Percentiles rank a stretch among this genome's conserved stretches.
These are phyloP conservation scores for Leccinum obscurum DNA, from an alignment of 768 basidiomycete genomes.

Conservation along the genomic window DNA sequence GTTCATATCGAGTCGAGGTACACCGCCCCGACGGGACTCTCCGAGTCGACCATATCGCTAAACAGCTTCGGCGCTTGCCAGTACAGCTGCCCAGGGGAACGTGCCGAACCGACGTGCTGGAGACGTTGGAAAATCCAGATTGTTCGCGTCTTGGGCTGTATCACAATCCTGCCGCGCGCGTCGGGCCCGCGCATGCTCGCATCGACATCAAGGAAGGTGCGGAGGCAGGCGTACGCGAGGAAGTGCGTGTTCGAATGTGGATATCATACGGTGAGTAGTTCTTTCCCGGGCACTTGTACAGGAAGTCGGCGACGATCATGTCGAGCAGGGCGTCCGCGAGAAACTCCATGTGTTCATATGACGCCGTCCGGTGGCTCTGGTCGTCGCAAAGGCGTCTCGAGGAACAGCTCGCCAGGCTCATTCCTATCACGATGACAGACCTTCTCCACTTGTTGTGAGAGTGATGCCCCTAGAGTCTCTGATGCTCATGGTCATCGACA, in stretches of 20 bases:
- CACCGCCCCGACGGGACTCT: slow-evolving; percentile 74
- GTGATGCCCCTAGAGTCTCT: too few relatives aligned
- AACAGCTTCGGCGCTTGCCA: slow-evolving; percentile 73
- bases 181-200: slow-evolving; percentile 51
- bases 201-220: slow-evolving; percentile 41
- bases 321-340: slow-evolving; percentile 75
- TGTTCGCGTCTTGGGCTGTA: slow-evolving; percentile 42
- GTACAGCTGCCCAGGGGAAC: slow-evolving; percentile 69
- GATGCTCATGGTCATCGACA: too few relatives aligned
- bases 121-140: slow-evolving; percentile 68
- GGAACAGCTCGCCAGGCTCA: too few relatives aligned
- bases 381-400: too few relatives aligned
- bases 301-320: slow-evolving; percentile 68
- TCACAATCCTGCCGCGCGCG: slow-evolving; percentile 31
- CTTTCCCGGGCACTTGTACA: slow-evolving; percentile 67
- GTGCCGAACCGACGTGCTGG: slow-evolving; percentile 60
- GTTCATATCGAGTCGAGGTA: slow-evolving; percentile 66
- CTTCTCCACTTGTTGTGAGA: too few relatives aligned
- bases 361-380: slow-evolving; percentile 44
- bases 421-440: too few relatives aligned
- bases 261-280: slow-evolving; percentile 68
- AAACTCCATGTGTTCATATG: slow-evolving; percentile 80
- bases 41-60: slow-evolving; percentile 64
- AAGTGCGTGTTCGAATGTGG: slow-evolving; percentile 71
- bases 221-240: slow-evolving; percentile 66